Percentiles rank a stretch among this genome's conserved stretches.
Conservation (phyloP, 495 filamentous ascomycete species). For the Achaetomiella virescens region DNA sequence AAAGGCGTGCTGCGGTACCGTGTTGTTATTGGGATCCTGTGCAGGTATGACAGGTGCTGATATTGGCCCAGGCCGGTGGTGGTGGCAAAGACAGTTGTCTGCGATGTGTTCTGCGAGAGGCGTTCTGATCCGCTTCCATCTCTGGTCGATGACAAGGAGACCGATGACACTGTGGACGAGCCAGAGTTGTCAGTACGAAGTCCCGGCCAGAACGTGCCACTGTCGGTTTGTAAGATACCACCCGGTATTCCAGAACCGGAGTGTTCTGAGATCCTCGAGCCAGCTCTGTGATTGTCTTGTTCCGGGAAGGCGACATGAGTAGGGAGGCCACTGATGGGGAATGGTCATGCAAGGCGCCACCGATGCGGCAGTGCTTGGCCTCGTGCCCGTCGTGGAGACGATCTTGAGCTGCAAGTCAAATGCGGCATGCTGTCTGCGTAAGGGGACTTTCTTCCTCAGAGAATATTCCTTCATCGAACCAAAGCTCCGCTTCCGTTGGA, state of each 20-base stretch:
- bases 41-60: conserved; percentile 2
- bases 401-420: conserved; percentile 13
- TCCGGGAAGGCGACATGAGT: conserved; percentile 7
- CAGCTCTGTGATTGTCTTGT: background rate
- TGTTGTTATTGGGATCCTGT: conserved; percentile 1
- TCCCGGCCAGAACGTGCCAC: conserved; percentile 22
- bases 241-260: conserved; percentile 13
- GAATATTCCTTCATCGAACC: conserved; percentile 28
- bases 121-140: conserved; percentile 17
- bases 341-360: conserved; percentile 9
- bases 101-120: conserved; percentile 25
- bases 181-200: conserved; percentile 15
- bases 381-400: conserved; percentile 5
- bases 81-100: conserved; percentile 23
- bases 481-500: conserved; percentile 28
- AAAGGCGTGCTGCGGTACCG: conserved; percentile 19
- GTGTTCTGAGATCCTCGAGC: conserved; percentile 1
- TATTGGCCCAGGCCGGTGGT: conserved; percentile 8
- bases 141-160: conserved; percentile 18
- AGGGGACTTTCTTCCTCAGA: conserved; percentile 20
- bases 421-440: conserved; percentile 13
- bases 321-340: conserved; percentile 6
- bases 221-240: conserved; percentile 13
- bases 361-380: conserved; percentile 20
- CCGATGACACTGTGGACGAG: conserved; percentile 21